Evolutionary conservation across 2,329 filamentous ascomycete genomes (phyloP), one percentile per base, ranked within the genome.

Genomic region (Celoporthe dispersa): DNA sequence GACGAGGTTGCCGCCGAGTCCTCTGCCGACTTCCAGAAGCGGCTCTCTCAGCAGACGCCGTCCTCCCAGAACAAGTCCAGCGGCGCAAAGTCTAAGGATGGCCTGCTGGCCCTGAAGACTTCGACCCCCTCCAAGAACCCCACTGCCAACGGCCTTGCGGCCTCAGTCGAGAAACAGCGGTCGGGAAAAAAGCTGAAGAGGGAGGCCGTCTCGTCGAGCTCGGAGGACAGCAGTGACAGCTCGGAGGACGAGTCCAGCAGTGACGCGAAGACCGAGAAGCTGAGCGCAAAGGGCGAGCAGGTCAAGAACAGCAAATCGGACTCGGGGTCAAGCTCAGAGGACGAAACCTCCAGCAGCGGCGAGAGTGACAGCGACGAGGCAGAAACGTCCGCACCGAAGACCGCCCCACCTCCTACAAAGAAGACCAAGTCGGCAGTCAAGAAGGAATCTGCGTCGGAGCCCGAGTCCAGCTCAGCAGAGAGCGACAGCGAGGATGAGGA

Each of bases 1-100:
- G 81, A 78, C 68, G 81, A 78, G 67, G 78, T 77, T 66, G 79
- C 77, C 64, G 77, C 77, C 68, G 76, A 74, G 19, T 71, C 70
- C 28, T 73, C 75, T 53, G 68, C 72, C 25, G 74, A 78, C 51
- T 78, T 82, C 41, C 71, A 81, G 64, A 78, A 77, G 66, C 81
- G 80, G 70, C 76, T 81, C 51, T 68, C 66, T 53, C 70, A 73
- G 62, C 70, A 73, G 61, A 60, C 73, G 53, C 77, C 67, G 19
- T 16, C 70, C 31, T 64, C 68, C 41, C 33, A 67, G 59, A 55
- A 37, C 51, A 72, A 72, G 66, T 48, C 41, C 39, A 53, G 51
- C 2, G 55, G 31, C 55, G 64, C 64, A 25, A 55, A 66, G 41
- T 9, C 41, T 25, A 68, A 68, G 44, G 22, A 57, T 25, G n/a